Conservation (phyloP, 75 land plant species). For the Isoetes taiwanensis region DNA sequence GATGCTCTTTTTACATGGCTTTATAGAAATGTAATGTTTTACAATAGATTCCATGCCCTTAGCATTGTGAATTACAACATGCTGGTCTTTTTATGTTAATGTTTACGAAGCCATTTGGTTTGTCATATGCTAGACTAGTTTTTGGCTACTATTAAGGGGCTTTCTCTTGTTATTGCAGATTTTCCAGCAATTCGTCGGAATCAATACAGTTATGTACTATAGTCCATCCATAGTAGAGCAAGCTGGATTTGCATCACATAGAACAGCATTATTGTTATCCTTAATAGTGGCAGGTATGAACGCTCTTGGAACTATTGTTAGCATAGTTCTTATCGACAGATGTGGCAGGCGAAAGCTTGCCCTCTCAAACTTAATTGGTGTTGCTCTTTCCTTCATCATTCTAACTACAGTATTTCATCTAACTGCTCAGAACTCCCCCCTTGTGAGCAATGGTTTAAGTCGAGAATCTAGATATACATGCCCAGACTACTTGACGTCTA, state of each 20-base stretch:
- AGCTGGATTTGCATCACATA: slow-evolving; percentile 3
- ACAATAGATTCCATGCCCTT: background rate
- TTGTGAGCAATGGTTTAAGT: slow-evolving; percentile 14
- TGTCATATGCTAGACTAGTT: background rate
- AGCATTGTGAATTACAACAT: no score
- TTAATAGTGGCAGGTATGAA: slow-evolving; percentile 2
- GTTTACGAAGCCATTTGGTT: no score
- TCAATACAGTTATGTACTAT: slow-evolving; percentile 5
- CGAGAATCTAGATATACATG: no score
- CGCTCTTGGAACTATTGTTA: slow-evolving; percentile 5
- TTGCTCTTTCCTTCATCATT: slow-evolving; percentile 29
- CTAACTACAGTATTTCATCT: slow-evolving; percentile 39
- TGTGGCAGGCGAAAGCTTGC: slow-evolving; percentile 58
- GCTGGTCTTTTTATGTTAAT: no score
- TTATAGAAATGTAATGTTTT: background rate
- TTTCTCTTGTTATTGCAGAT: background rate
- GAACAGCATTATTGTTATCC: background rate
- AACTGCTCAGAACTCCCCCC: slow-evolving; percentile 33
- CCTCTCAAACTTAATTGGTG: slow-evolving; percentile 49
- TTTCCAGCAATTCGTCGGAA: slow-evolving; percentile 2
- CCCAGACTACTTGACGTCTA: no score
- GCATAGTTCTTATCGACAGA: slow-evolving; percentile 33
- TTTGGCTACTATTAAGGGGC: background rate
- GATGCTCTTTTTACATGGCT: slow-evolving; percentile 1
- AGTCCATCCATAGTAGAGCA: slow-evolving; percentile 8